These are phyloP conservation scores for Nepenthes alata DNA, from an alignment of 179 eudicot species.

Conservation along the genomic window DNA sequence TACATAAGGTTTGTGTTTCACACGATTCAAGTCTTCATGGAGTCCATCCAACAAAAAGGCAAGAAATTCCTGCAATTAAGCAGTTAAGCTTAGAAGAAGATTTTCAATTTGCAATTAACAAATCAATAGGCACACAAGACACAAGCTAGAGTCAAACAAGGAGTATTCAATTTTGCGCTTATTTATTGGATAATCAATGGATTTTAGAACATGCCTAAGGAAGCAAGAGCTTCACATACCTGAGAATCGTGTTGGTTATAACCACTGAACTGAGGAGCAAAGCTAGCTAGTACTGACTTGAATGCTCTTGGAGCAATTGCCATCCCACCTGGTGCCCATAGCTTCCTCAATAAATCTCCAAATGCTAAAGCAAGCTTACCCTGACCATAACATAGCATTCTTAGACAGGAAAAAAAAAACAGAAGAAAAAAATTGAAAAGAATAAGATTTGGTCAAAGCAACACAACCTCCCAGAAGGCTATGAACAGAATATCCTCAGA, in stretches of 20 bases:
- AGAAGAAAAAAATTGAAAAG: not conserved
- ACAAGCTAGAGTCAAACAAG: not conserved
- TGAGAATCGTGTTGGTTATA: constrained; percentile 88
- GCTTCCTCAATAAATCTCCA: constrained; percentile 63
- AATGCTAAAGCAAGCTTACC: constrained; percentile 78
- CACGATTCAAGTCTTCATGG: constrained; percentile 87
- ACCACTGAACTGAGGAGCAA: constrained; percentile 78
- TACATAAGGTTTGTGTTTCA: constrained; percentile 53
- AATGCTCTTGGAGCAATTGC: constrained; percentile 47
- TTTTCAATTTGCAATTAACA: not conserved
- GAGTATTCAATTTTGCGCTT: no score
- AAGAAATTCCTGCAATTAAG: constrained; percentile 53
- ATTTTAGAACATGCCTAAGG: not conserved
- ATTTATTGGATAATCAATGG: not conserved
- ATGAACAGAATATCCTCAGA: not conserved
- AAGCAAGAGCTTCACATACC: constrained; percentile 21
- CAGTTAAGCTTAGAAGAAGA: not conserved
- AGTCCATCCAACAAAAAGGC: constrained; percentile 82
- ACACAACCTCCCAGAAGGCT: not conserved
- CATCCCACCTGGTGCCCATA: constrained; percentile 55
- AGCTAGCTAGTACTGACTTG: constrained; percentile 48
- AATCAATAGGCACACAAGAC: not conserved
- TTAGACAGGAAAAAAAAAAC: not conserved
- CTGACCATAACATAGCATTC: constrained; percentile 19
- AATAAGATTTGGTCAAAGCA: not conserved